phyloP scores from a whole-genome alignment of 2,329 filamentous ascomycete genomes.

The Thelonectria rubi region DNA sequence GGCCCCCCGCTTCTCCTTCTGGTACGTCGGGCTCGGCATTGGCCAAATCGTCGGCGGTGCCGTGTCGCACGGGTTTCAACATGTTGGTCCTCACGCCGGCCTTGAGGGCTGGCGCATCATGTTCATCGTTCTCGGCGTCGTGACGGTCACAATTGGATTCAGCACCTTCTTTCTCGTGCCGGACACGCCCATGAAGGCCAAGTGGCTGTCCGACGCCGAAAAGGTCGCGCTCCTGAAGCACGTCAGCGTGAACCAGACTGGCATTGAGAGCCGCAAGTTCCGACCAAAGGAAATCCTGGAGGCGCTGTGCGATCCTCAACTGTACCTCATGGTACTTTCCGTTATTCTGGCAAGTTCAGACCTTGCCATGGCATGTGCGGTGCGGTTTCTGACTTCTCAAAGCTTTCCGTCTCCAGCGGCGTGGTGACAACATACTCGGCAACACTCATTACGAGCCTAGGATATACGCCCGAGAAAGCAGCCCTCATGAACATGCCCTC shows the following conservation, averaged over 20 bases:
- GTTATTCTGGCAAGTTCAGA: slow-evolving; percentile 55
- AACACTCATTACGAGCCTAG: slow-evolving; percentile 60
- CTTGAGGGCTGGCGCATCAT: slow-evolving; percentile 75
- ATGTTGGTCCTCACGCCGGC: slow-evolving; percentile 59
- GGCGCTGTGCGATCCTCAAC: slow-evolving; percentile 60
- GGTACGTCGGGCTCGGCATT: slow-evolving; percentile 68
- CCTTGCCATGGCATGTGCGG: background rate
- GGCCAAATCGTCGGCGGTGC: slow-evolving; percentile 71
- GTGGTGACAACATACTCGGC: slow-evolving; percentile 65
- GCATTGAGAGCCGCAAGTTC: slow-evolving; percentile 63
- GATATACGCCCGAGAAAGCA: slow-evolving; percentile 54
- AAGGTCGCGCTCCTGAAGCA: slow-evolving; percentile 61
- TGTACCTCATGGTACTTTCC: slow-evolving; percentile 59
- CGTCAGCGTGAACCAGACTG: slow-evolving; percentile 66
- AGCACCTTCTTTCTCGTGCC: slow-evolving; percentile 47
- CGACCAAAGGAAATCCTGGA: slow-evolving; percentile 62
- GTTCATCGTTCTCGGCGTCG: slow-evolving; percentile 72
- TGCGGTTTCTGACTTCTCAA: slow-evolving; percentile 6
- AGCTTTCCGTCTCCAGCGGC: slow-evolving; percentile 60
- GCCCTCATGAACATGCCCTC: slow-evolving; percentile 66
- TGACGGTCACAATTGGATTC: slow-evolving; percentile 48
- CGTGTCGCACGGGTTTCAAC: slow-evolving; percentile 69
- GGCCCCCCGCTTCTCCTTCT: slow-evolving; percentile 67
- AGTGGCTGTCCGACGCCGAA: slow-evolving; percentile 56
- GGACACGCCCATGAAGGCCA: slow-evolving; percentile 58